These are phyloP conservation scores for Zymoseptoria pseudotritici DNA, from an alignment of 2,329 filamentous ascomycete genomes.

Conservation along the genomic window DNA sequence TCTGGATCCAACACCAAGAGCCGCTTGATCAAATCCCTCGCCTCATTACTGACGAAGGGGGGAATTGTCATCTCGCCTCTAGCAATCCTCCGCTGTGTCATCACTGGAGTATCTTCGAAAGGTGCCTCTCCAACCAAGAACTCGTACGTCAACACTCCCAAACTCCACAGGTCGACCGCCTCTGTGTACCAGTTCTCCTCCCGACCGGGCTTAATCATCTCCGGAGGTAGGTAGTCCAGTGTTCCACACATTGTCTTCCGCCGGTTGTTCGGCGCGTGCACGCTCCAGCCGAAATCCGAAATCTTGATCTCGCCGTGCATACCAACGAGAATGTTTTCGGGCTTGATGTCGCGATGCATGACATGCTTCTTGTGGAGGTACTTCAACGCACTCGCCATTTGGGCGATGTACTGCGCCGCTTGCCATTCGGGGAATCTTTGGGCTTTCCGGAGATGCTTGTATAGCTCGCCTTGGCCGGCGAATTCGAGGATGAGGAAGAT, in stretches of 20 bases:
- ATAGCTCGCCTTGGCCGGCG: conserved; percentile 76
- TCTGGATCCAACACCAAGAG: conserved; percentile 87
- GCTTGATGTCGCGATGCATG: conserved; percentile 96
- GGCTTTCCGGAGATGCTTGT: conserved; percentile 76
- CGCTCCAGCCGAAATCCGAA: conserved; percentile 96
- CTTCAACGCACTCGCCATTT: conserved; percentile 81
- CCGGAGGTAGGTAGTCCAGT: conserved; percentile 91
- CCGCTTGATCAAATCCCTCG: conserved; percentile 83
- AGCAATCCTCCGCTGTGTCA: conserved; percentile 87
- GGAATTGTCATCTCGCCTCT: conserved; percentile 89
- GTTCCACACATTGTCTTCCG: conserved; percentile 95
- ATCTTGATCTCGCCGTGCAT: conserved; percentile 98
- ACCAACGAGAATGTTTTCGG: conserved; percentile 91
- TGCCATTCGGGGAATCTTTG: conserved; percentile 78
- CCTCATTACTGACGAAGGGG: conserved; percentile 81
- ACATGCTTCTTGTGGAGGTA: conserved; percentile 96
- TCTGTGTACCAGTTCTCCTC: conserved; percentile 84
- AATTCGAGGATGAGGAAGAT: conserved; percentile 85
- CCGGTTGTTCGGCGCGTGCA: conserved; percentile 91
- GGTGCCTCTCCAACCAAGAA: conserved; percentile 94
- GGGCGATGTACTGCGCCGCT: conserved; percentile 77
- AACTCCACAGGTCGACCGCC: conserved; percentile 93
- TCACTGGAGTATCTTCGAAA: conserved; percentile 89
- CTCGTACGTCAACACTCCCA: conserved; percentile 92
- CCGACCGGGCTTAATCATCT: conserved; percentile 83